phyloP scores from a whole-genome alignment of 805 yeast genomes.

The Sungouiella blattae region DNA sequence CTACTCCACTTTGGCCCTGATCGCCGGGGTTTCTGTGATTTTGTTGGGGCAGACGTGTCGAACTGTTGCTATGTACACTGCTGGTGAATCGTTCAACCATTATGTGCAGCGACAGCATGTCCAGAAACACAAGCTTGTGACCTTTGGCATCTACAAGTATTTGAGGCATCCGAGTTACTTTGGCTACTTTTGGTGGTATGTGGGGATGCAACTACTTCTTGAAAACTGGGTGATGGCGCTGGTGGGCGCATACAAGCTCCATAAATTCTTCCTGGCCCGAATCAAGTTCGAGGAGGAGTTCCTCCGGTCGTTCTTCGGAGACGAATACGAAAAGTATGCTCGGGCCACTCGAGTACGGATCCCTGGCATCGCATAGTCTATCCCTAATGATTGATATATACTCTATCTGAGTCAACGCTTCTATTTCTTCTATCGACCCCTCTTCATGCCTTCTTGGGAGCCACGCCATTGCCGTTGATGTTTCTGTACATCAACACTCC shows the following conservation, averaged over 20 bases:
- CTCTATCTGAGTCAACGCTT: too few species aligned
- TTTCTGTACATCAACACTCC: conserved; percentile 63
- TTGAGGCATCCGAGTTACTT: conserved; percentile 87
- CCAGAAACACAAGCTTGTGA: conserved; percentile 64
- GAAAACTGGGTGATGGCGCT: conserved; percentile 59
- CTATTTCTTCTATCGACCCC: too few species aligned
- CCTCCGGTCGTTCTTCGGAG: conserved; percentile 67
- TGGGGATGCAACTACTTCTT: conserved; percentile 75
- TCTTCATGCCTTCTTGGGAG: conserved; percentile 13
- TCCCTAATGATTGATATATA: too few species aligned
- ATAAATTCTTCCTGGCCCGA: conserved; percentile 65
- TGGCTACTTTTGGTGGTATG: conserved; percentile 92
- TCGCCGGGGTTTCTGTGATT: conserved; percentile 47
- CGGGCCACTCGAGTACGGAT: conserved; percentile 52
- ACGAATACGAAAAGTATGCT: conserved; percentile 55
- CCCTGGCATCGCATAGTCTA: conserved; percentile 33
- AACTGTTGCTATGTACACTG: conserved; percentile 80
- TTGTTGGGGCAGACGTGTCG: conserved; percentile 66
- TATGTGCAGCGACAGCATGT: conserved; percentile 52
- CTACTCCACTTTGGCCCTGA: neutral
- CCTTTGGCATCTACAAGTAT: conserved; percentile 63
- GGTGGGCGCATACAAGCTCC: conserved; percentile 55
- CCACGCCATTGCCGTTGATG: conserved; percentile 37
- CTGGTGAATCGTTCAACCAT: conserved; percentile 85
- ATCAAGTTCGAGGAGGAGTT: conserved; percentile 69